These are phyloP conservation scores for Tricholoma matsutake DNA, from an alignment of 768 basidiomycete genomes.

Conservation along the genomic window DNA sequence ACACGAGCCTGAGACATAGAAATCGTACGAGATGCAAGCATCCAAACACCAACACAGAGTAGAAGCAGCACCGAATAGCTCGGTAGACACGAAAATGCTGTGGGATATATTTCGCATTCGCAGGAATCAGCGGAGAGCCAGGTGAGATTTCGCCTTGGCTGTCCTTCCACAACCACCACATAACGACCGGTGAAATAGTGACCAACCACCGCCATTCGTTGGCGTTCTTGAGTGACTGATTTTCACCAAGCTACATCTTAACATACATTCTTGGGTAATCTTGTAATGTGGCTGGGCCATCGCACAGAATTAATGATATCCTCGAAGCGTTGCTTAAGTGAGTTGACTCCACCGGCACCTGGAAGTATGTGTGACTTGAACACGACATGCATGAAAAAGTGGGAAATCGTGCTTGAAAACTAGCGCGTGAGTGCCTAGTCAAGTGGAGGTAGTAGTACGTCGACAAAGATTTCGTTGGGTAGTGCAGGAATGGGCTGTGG, in stretches of 20 bases:
- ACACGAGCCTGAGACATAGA: constrained; percentile 18
- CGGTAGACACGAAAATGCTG: constrained; percentile 12
- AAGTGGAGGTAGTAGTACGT: no score
- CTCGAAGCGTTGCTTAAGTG: constrained; percentile 21
- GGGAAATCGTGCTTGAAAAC: constrained; percentile 17
- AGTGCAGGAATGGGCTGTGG: no score
- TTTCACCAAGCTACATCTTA: constrained; percentile 27
- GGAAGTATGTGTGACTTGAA: constrained; percentile 23
- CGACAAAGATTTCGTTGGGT: no score
- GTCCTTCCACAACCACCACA: constrained; percentile 27
- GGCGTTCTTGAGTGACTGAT: constrained; percentile 31
- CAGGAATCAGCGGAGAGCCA: constrained; percentile 13
- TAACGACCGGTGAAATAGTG: constrained; percentile 22
- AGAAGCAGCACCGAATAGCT: constrained; percentile 6
- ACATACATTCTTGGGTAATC: constrained; percentile 33
- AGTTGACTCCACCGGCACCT: constrained; percentile 19
- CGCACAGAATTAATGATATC: constrained; percentile 19
- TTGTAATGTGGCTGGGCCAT: constrained; percentile 30
- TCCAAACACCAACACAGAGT: constrained; percentile 17
- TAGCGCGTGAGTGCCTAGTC: no score
- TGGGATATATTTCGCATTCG: constrained; percentile 12
- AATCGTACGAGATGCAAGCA: constrained; percentile 19
- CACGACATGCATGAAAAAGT: constrained; percentile 20
- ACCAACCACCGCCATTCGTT: constrained; percentile 28
- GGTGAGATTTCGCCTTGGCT: constrained; percentile 16